Evolutionary conservation across 2,329 filamentous ascomycete genomes (phyloP).

Genomic region (Colletotrichum sp.): DNA sequence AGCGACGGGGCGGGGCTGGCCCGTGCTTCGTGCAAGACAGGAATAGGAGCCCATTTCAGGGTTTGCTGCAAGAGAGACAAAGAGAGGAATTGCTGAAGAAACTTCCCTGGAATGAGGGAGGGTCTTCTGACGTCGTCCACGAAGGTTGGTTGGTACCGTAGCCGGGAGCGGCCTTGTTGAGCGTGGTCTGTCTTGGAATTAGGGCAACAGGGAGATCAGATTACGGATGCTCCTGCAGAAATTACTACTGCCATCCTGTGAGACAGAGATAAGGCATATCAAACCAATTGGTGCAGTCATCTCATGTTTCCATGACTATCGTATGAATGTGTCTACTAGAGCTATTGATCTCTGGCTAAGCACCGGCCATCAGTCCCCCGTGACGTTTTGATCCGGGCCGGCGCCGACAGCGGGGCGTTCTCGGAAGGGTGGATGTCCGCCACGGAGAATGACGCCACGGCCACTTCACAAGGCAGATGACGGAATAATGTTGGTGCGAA

Average conservation of each 20-base stretch:
- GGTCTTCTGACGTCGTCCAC: neutral
- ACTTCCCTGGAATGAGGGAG: neutral
- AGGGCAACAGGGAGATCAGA: neutral
- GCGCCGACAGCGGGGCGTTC: neutral
- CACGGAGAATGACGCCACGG: slow-evolving; percentile 1
- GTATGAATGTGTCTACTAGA: neutral
- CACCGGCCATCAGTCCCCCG: neutral
- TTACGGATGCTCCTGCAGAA: neutral
- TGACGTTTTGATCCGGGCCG: neutral
- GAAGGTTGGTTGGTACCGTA: neutral
- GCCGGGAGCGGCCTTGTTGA: neutral
- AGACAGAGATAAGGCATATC: neutral
- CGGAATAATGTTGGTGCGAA: slow-evolving; percentile 19
- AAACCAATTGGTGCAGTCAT: neutral
- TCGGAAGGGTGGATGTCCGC: neutral
- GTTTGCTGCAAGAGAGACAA: neutral
- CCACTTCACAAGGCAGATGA: neutral
- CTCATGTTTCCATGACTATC: neutral
- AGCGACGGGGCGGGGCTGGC: neutral
- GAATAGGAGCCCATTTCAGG: neutral
- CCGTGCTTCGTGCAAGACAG: neutral
- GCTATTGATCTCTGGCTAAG: neutral
- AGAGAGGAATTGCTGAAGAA: neutral
- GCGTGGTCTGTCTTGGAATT: neutral
- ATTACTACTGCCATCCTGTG: neutral